Conservation (phyloP, 1,284 basidiomycete genomes). For the Thelephora terrestris region DNA sequence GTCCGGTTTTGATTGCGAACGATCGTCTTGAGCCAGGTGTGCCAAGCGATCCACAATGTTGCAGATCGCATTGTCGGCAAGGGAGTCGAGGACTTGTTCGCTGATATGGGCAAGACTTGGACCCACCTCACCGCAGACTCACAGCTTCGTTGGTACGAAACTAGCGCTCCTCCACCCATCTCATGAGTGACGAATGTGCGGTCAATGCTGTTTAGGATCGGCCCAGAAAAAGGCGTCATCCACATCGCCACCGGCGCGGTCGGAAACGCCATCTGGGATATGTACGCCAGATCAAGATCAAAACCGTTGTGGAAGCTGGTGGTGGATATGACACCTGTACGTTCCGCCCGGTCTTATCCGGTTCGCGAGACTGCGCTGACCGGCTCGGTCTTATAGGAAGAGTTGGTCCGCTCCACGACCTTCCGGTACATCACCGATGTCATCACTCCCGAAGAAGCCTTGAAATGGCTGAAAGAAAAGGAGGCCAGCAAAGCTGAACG, state of each 20-base stretch:
- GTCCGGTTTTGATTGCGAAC: slow-evolving; percentile 1
- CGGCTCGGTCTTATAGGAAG: slow-evolving; percentile 46
- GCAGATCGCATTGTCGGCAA: slow-evolving; percentile 78
- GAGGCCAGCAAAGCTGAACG: slow-evolving; percentile 71
- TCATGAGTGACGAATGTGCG: too few species aligned
- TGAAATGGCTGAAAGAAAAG: slow-evolving; percentile 72
- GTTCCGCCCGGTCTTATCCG: slow-evolving; percentile 12
- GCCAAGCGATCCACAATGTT: slow-evolving; percentile 69
- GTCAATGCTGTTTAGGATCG: slow-evolving; percentile 48
- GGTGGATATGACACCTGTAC: slow-evolving; percentile 72
- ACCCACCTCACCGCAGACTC: slow-evolving; percentile 76
- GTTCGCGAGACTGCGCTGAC: slow-evolving; percentile 3
- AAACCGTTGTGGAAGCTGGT: slow-evolving; percentile 85
- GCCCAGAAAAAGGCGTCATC: slow-evolving; percentile 82
- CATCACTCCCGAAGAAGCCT: slow-evolving; percentile 84
- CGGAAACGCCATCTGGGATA: slow-evolving; percentile 75
- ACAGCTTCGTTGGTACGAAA: slow-evolving; percentile 75
- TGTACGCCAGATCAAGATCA: slow-evolving; percentile 65
- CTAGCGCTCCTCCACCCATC: background rate
- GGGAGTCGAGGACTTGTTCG: slow-evolving; percentile 74
- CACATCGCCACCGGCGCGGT: slow-evolving; percentile 77
- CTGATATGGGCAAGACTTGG: slow-evolving; percentile 83
- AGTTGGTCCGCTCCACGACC: slow-evolving; percentile 74
- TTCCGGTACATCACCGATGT: slow-evolving; percentile 94
- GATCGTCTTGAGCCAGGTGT: slow-evolving; percentile 41